phyloP scores from a whole-genome alignment of 805 yeast species.

The Wickerhamiella azyma region DNA sequence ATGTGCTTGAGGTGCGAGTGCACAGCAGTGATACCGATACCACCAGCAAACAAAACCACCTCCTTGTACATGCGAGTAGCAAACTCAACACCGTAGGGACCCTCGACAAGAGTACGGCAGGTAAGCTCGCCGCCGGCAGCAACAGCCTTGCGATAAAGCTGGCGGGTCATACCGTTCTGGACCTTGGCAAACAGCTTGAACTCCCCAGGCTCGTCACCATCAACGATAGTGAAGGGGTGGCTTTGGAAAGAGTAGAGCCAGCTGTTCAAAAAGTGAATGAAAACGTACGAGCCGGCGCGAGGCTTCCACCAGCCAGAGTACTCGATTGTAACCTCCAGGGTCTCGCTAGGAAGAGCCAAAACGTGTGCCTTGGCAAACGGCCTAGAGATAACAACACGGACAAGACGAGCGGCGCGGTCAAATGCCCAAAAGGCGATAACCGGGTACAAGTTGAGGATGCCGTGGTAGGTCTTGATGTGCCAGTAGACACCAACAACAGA shows the following conservation, averaged over 20 bases:
- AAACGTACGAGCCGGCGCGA: constrained; percentile 44
- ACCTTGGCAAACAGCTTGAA: constrained; percentile 17
- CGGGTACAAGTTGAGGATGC: constrained; percentile 36
- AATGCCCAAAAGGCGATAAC: constrained; percentile 55
- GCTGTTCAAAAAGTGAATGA: constrained; percentile 29
- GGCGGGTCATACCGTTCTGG: constrained; percentile 42
- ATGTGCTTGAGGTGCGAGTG: constrained; percentile 30
- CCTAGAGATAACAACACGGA: constrained; percentile 45
- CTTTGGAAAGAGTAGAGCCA: constrained; percentile 44
- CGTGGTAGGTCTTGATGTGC: constrained; percentile 27
- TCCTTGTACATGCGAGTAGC: constrained; percentile 26
- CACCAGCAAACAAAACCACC: constrained; percentile 38
- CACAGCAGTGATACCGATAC: constrained; percentile 46
- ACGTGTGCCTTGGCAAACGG: constrained; percentile 18
- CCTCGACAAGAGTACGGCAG: constrained; percentile 36
- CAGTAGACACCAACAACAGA: constrained; percentile 46
- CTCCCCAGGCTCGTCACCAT: constrained; percentile 11
- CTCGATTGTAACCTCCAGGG: constrained; percentile 19
- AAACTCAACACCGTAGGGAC: constrained; percentile 44
- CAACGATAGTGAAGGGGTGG: constrained; percentile 46
- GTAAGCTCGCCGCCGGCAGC: constrained; percentile 23
- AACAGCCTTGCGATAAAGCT: constrained; percentile 25
- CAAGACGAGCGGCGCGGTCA: constrained; percentile 47
- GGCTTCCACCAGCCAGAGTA: constrained; percentile 36
- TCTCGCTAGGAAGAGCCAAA: constrained; percentile 5